Conservation (phyloP, 2,329 filamentous ascomycete genomes). For the Aspergillus versicolor region DNA sequence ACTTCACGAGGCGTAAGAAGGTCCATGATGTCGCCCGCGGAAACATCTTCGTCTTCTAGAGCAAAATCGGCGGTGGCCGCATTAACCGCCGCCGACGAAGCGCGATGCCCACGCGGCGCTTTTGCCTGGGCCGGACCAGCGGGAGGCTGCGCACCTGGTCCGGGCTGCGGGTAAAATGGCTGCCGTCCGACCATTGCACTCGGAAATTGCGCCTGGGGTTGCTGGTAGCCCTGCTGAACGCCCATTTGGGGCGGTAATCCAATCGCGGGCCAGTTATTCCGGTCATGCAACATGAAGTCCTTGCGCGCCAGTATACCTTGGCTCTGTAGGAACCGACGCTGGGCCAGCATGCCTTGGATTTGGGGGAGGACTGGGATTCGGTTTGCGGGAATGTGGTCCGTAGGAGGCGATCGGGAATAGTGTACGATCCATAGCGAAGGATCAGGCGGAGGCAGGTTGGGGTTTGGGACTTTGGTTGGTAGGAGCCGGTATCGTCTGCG, state of each 20-base stretch:
- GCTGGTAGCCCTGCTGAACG: constrained; percentile 52
- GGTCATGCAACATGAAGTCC: constrained; percentile 91
- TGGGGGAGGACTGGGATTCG: constrained; percentile 50
- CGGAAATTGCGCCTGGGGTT: constrained; percentile 44
- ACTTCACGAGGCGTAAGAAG: constrained; percentile 86
- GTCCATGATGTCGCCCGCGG: constrained; percentile 85
- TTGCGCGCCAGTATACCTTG: constrained; percentile 83
- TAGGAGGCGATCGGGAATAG: constrained; percentile 74
- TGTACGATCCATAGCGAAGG: constrained; percentile 87
- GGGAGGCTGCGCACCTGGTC: constrained; percentile 26
- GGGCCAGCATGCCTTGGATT: constrained; percentile 41
- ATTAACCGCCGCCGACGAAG: constrained; percentile 37
- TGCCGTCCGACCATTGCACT: constrained; percentile 38
- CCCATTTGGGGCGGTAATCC: constrained; percentile 60
- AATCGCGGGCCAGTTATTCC: constrained; percentile 85
- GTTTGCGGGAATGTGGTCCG: constrained; percentile 68
- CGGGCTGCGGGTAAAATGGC: constrained; percentile 34
- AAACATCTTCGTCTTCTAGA: constrained; percentile 85
- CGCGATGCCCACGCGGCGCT: constrained; percentile 44
- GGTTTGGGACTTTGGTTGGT: constrained; percentile 67
- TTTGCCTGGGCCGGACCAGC: constrained; percentile 30
- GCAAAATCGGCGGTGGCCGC: constrained; percentile 45
- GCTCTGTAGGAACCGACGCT: constrained; percentile 61
- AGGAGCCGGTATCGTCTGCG: constrained; percentile 84
- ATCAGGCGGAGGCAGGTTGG: constrained; percentile 70